Conservation (phyloP, 805 yeast genomes). For the Candida boidinii region DNA sequence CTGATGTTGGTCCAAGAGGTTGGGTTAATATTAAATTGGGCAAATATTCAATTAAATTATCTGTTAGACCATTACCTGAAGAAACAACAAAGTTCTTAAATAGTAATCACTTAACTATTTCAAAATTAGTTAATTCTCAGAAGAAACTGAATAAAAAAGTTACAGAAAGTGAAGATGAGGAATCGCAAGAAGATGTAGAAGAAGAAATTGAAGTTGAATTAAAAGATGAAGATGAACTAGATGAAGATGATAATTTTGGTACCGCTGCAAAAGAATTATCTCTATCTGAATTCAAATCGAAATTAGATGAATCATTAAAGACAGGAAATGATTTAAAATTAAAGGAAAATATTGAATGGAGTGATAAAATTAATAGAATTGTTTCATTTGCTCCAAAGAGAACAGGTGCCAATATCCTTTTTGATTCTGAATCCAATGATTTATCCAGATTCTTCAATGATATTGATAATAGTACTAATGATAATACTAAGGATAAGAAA, state of each 20-base stretch:
- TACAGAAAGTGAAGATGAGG: conserved; percentile 14
- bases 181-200: conserved; percentile 49
- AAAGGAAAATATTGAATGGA: conserved; percentile 21
- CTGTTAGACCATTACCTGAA: conserved; percentile 47
- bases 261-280: conserved; percentile 10
- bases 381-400: conserved; percentile 72
- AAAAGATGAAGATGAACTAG: conserved; percentile 21
- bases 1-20: conserved; percentile 42
- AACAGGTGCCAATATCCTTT: conserved; percentile 64
- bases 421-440: conserved; percentile 38
- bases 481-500: neutral
- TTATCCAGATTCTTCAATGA: conserved; percentile 25
- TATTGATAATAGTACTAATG: neutral
- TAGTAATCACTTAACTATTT: conserved; percentile 36
- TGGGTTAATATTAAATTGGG: conserved; percentile 43
- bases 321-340: conserved; percentile 10
- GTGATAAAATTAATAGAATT: conserved; percentile 29
- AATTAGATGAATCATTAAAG: conserved; percentile 21
- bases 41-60: conserved; percentile 31
- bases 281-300: conserved; percentile 22
- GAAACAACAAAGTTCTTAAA: conserved; percentile 40
- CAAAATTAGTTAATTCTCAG: conserved; percentile 23
- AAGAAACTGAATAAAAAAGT: too few relatives aligned
- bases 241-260: conserved; percentile 5
- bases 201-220: conserved; percentile 24